Base-by-base conservation (phyloP, 2,329 filamentous ascomycete genomes). In the Cephalotrichum gorgonifer region DNA sequence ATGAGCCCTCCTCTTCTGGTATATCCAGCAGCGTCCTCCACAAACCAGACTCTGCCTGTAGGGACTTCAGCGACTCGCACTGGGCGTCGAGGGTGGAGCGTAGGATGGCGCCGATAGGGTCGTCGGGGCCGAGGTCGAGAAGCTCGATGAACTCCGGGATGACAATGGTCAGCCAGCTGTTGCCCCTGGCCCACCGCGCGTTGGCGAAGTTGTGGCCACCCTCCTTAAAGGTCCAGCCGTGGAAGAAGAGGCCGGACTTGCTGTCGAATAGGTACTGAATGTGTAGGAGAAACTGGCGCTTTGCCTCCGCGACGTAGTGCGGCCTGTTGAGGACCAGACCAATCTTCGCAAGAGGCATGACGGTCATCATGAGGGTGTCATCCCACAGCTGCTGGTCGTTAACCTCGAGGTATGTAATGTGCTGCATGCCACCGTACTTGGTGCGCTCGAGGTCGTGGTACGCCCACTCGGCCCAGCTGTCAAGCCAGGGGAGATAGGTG, bases 301-400 rank as follows among this genome's bases (percentile, higher is more conserved):
- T 88, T 11, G 85, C 86, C 64, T 91, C 86, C 39, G 80, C 83
- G 25, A 90, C 71, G 60, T 91, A 91, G 55, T 85, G 76, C 0
- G 83, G 83, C 2, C 85, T 71, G 52, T 77, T 71, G 3, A 91
- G 73, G 4, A 88, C 69, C 50, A 81, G 74, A 1, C 86, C 86
- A 52, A 89, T 89, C 68, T 90, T 90, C 17, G 85, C 85, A 17
- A 90, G 71, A 2, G 86, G 86, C 64, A 90, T 68, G 6, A 88
- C 86, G 1, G 85, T 89, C 86, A 91, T 91, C 86, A 91, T 90
- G 42, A 91, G 72, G 6, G 86, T 91, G 61, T 91, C 86, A 56
- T 89, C 86, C 86, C 86, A 91, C 22, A 90, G 72, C 67, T 90
- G 83, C 61, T 87, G 75, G 53, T 81, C 73, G 63, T 91, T 88